phyloP scores from a whole-genome alignment of 2,329 filamentous ascomycete species.

The Hyphodiscus sp. region DNA sequence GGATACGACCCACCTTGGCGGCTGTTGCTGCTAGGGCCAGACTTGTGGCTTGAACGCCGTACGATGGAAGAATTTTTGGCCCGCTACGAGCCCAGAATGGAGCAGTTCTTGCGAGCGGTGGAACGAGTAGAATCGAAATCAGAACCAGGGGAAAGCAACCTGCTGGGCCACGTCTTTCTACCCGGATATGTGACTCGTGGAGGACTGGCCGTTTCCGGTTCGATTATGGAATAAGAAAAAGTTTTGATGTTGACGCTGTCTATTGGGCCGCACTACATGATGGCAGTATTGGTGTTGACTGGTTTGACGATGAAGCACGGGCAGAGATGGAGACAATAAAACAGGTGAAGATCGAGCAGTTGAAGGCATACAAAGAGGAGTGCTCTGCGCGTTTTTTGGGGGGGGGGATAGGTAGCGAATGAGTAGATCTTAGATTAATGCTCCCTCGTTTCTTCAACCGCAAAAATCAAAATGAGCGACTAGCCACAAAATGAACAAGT shows the following conservation, averaged over 20 bases:
- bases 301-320: constrained; percentile 6
- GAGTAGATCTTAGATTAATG: background rate
- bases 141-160: constrained; percentile 5
- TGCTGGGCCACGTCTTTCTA: constrained; percentile 9
- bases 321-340: constrained; percentile 8
- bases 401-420: constrained; percentile 2
- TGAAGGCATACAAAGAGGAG: constrained; percentile 12
- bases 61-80: constrained; percentile 57
- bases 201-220: constrained; percentile 20
- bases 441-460: background rate
- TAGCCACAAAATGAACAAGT: too few relatives aligned
- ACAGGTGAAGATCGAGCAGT: constrained; percentile 11
- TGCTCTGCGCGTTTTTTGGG: constrained; percentile 7
- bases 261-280: constrained; percentile 13
- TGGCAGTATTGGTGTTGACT: constrained; percentile 6
- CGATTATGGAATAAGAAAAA: constrained; percentile 14
- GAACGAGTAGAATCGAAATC: constrained; percentile 12
- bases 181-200: constrained; percentile 18
- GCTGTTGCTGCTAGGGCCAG: constrained; percentile 14
- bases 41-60: constrained; percentile 10
- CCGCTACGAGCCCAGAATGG: constrained; percentile 76
- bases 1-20: constrained; percentile 14
- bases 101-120: constrained; percentile 20
- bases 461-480: background rate
- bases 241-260: constrained; percentile 15